Evolutionary conservation across 2,329 filamentous ascomycete genomes (phyloP).

Genomic region (Corniculantispora saksenae): DNA sequence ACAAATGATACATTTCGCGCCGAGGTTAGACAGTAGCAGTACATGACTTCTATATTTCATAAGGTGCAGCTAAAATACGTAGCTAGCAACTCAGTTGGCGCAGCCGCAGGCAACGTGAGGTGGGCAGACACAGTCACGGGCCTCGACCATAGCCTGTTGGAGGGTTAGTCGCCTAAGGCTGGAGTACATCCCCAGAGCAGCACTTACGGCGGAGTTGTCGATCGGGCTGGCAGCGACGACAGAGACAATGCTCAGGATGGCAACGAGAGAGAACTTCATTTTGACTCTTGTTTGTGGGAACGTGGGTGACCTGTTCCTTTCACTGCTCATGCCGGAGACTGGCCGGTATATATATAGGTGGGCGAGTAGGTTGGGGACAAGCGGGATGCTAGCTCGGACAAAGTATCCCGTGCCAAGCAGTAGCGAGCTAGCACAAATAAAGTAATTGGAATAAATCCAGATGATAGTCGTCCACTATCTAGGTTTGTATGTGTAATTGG

Average conservation of each 20-base stretch:
- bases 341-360: neutral
- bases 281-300: neutral
- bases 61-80: neutral
- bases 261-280: slow-evolving; percentile 9
- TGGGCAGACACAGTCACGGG: slow-evolving; percentile 9
- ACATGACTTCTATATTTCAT: too few relatives aligned
- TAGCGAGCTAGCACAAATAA: neutral
- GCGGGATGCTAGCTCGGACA: neutral
- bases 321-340: neutral
- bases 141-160: neutral
- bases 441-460: neutral
- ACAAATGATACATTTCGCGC: too few relatives aligned
- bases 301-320: neutral
- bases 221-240: slow-evolving; percentile 3
- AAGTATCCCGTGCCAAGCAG: neutral
- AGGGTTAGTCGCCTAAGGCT: neutral
- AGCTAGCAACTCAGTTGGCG: neutral
- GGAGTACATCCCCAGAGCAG: neutral
- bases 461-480: neutral
- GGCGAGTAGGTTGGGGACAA: neutral
- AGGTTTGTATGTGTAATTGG: slow-evolving; percentile 9
- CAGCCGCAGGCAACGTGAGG: slow-evolving; percentile 10
- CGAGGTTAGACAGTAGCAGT: too few relatives aligned
- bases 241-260: slow-evolving; percentile 3
- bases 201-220: slow-evolving; percentile 2